Conservation (phyloP, 108 stramenopile genomes). For the Chaetoceros muelleri region DNA sequence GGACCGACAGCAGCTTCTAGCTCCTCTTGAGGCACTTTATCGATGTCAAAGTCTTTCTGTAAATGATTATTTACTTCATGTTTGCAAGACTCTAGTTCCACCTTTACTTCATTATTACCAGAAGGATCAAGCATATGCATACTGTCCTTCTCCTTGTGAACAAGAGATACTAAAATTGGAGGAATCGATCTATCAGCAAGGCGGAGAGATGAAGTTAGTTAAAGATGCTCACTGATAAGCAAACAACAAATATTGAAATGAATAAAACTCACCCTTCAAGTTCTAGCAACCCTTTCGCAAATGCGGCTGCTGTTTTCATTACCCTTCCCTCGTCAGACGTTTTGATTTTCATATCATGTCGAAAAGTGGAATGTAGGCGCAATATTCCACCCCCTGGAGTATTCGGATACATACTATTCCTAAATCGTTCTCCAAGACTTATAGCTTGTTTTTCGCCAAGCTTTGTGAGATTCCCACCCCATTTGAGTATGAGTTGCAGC, state of each 20-base stretch:
- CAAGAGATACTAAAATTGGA: slow-evolving; percentile 94
- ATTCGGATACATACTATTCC: slow-evolving; percentile 87
- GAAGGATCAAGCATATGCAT: slow-evolving; percentile 92
- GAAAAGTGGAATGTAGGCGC: slow-evolving; percentile 95
- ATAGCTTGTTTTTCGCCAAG: slow-evolving; percentile 90
- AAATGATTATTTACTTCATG: slow-evolving; percentile 62
- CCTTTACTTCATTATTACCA: slow-evolving; percentile 91
- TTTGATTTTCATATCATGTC: slow-evolving; percentile 98
- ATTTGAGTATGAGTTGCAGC: slow-evolving; percentile 94
- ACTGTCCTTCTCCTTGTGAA: slow-evolving; percentile 88
- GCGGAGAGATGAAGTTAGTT: no score
- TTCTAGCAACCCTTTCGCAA: slow-evolving; percentile 92
- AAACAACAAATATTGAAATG: no score
- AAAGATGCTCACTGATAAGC: neutral
- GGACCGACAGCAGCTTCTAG: slow-evolving; percentile 70
- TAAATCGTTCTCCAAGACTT: slow-evolving; percentile 79
- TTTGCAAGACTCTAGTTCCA: slow-evolving; percentile 79
- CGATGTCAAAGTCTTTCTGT: slow-evolving; percentile 75
- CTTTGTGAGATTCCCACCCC: slow-evolving; percentile 97
- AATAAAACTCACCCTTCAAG: slow-evolving; percentile 94
- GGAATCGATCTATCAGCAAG: no score
- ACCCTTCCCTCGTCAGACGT: slow-evolving; percentile 97
- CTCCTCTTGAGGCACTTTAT: slow-evolving; percentile 46
- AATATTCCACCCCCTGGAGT: slow-evolving; percentile 55
- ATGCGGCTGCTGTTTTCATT: slow-evolving; percentile 98